These are phyloP conservation scores for Ceratocystis huliohia DNA, from an alignment of 2,329 filamentous ascomycete species.

Conservation along the genomic window DNA sequence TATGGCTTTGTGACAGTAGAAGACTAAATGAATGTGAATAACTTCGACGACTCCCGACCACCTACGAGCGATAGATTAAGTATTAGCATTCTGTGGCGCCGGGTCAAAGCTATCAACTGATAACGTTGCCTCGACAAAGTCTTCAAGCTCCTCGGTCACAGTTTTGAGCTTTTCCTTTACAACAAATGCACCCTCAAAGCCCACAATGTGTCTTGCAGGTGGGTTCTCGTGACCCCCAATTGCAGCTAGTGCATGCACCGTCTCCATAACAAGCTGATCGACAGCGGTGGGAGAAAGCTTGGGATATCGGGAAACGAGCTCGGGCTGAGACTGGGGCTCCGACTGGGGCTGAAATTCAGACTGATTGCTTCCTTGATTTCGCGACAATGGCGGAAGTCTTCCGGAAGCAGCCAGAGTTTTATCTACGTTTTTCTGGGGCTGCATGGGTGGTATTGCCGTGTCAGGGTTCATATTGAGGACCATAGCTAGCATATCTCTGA, in stretches of 20 bases:
- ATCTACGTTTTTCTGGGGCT: slow-evolving; percentile 13
- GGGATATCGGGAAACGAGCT: slow-evolving; percentile 58
- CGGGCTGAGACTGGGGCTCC: slow-evolving; percentile 20
- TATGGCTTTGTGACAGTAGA: neutral
- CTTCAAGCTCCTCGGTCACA: slow-evolving; percentile 88
- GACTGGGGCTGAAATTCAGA: neutral
- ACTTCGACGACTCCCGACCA: no score
- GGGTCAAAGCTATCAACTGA: slow-evolving; percentile 51
- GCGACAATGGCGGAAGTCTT: neutral
- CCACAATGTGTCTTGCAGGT: slow-evolving; percentile 85
- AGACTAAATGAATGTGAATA: neutral
- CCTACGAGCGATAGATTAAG: neutral
- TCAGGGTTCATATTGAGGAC: slow-evolving; percentile 66
- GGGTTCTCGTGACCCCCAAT: slow-evolving; percentile 96
- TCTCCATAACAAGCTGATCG: slow-evolving; percentile 69
- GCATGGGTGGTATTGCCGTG: slow-evolving; percentile 35
- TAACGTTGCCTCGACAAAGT: slow-evolving; percentile 82
- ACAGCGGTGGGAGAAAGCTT: slow-evolving; percentile 54
- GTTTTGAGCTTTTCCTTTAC: slow-evolving; percentile 96
- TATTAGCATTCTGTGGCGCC: neutral
- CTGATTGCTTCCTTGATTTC: neutral
- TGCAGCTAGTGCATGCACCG: slow-evolving; percentile 77
- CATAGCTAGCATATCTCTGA: slow-evolving; percentile 69
- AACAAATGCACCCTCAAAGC: slow-evolving; percentile 70
- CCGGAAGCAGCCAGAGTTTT: neutral